Evolutionary conservation across 352 stramenopile species (phyloP), one percentile per base, ranked within the genome.

Genomic region (Globisporangium nodosum): DNA sequence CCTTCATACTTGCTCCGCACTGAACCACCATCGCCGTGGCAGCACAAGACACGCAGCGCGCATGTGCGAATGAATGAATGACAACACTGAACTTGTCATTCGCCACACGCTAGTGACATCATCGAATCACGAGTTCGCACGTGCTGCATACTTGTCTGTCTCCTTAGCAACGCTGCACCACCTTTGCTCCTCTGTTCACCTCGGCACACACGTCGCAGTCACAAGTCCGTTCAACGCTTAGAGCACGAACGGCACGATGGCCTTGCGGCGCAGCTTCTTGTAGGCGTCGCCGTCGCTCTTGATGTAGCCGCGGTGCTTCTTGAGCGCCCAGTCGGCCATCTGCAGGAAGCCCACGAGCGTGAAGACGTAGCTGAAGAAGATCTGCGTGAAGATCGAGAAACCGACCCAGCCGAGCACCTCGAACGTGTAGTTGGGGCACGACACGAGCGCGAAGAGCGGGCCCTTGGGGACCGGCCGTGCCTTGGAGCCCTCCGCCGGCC

Each of bases 351-450:
- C 88, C 12, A 88, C 65, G 49, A 94, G 46, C 43, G 86, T 94
- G 64, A 96, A 96, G 16, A 92, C 69, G 67, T 92, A 92, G 63
- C 78, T 81, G 48, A 86, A 86, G 42, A 73, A 79, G 63, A 90
- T 80, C 63, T 94, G 81, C 60, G 86, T 96, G 54, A 93, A 81
- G 62, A 95, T 67, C 47, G 84, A 90, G 69, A 94, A 97, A 49
- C 78, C 81, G n/a, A 95, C 63, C 88, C 88, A 97, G 49, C 83
- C 81, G 24, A 92, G 70, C 59, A 97, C 82, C 60, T 97, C 88
- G 60, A 94, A 95, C 57, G 80, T 92, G 72, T 97, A 97, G 71
- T 97, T 97, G 35, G 88, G 88, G 72, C 85, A 96, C 61, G 85
- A 92, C 16, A 96, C 82, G 43, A 93, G 68, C n/a, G 70, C 64